These are phyloP conservation scores for Microbotryum intermedium DNA, from an alignment of 1,284 basidiomycete species.

Conservation along the genomic window DNA sequence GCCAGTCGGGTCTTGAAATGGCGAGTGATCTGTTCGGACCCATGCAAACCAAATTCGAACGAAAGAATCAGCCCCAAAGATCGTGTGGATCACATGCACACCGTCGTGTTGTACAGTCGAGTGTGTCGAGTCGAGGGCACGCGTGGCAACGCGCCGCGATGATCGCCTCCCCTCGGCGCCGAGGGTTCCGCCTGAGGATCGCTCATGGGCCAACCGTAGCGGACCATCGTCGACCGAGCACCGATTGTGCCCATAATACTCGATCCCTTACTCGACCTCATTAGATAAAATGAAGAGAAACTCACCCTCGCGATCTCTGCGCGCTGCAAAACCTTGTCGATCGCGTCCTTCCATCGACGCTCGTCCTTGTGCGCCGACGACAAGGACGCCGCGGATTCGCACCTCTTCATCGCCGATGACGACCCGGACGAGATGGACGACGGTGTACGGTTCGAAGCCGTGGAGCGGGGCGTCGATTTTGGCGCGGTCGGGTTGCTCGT, in stretches of 20 bases:
- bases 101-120: background rate
- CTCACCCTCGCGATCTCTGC: slow-evolving; percentile 20
- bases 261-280: too few species aligned
- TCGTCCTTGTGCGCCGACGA: background rate
- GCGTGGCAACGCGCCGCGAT: background rate
- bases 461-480: too few species aligned
- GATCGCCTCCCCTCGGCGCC: too few species aligned
- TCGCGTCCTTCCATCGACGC: background rate
- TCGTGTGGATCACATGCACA: background rate
- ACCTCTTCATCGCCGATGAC: too few species aligned
- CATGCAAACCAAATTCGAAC: background rate
- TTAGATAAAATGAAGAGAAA: too few species aligned
- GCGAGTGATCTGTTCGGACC: slow-evolving; percentile 26
- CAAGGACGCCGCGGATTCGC: too few species aligned
- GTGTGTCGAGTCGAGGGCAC: background rate
- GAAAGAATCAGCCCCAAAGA: background rate
- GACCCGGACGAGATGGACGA: too few species aligned
- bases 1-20: slow-evolving; percentile 28
- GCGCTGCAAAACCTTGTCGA: slow-evolving; percentile 24
- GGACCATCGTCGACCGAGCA: background rate
- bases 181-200: too few species aligned
- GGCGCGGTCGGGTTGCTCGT: too few species aligned
- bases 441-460: too few species aligned
- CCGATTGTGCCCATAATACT: too few species aligned
- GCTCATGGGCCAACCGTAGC: too few species aligned